Evolutionary conservation across 257 asterid species (phyloP).

Genomic region (Solanum clarkiae): DNA sequence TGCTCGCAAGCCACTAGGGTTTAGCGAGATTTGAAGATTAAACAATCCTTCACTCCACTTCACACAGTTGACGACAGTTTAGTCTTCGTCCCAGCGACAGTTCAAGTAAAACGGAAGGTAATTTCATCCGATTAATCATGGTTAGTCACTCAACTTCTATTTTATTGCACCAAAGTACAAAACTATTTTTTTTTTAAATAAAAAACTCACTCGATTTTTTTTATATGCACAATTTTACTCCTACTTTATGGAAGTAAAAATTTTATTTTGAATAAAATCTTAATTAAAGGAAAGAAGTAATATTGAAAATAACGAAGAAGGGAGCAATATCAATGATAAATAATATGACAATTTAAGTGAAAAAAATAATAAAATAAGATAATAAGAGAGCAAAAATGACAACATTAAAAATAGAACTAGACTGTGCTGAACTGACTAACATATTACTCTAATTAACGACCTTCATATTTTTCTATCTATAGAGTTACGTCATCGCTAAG

Average conservation of each 20-base stretch:
- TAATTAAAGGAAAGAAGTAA: background rate
- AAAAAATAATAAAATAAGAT: background rate
- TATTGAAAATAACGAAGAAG: background rate
- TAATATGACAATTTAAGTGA: background rate
- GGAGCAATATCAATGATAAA: fast-evolving
- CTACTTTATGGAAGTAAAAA: background rate
- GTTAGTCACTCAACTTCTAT: background rate
- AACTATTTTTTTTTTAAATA: background rate
- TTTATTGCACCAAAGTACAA: background rate
- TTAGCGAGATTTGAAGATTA: background rate
- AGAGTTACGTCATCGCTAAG: background rate
- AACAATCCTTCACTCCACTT: background rate
- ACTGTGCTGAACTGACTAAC: fast-evolving
- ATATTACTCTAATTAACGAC: no score
- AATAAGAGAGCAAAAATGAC: background rate
- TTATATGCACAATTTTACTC: background rate
- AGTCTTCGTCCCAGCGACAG: background rate
- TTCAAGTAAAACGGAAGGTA: background rate
- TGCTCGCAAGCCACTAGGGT: constrained; percentile 4
- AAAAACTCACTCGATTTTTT: background rate
- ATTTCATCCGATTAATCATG: background rate
- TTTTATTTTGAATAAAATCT: background rate
- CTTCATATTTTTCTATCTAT: background rate
- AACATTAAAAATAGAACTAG: background rate
- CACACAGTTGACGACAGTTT: background rate